A percentile compares a stretch with the other conserved stretches of the same genome.
Conservation (phyloP, 2,329 filamentous ascomycete genomes). For the Fusarium palustre region DNA sequence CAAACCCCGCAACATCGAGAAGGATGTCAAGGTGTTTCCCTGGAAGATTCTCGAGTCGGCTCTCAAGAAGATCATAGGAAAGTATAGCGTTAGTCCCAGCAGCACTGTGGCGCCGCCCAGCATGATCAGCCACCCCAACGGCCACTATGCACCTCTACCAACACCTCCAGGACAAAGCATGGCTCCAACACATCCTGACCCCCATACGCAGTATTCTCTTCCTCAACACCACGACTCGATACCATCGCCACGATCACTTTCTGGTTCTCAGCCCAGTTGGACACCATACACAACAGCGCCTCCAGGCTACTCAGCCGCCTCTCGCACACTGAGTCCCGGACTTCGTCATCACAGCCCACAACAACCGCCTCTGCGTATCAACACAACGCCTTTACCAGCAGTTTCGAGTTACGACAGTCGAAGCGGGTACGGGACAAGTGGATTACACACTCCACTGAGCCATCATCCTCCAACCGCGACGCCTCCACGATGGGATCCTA, state of each 20-base stretch:
- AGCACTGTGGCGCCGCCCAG: conserved; percentile 54
- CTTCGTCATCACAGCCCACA: conserved; percentile 53
- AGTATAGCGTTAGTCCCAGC: conserved; percentile 76
- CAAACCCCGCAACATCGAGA: conserved; percentile 97
- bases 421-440: conserved; percentile 54
- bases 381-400: conserved; percentile 54
- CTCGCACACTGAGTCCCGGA: conserved; percentile 58
- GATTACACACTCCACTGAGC: conserved; percentile 56
- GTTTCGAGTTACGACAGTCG: conserved; percentile 55
- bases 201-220: conserved; percentile 56
- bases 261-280: conserved; percentile 63
- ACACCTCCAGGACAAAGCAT: conserved; percentile 58
- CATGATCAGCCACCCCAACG: conserved; percentile 56
- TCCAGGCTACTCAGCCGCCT: conserved; percentile 49
- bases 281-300: conserved; percentile 56
- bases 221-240: conserved; percentile 62
- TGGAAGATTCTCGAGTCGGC: conserved; percentile 91
- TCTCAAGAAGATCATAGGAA: conserved; percentile 97
- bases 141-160: conserved; percentile 59
- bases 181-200: conserved; percentile 49
- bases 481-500: conserved; percentile 57
- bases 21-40: conserved; percentile 98
- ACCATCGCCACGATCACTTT: conserved; percentile 64
- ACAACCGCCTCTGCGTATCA: conserved; percentile 54
- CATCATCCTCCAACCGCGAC: conserved; percentile 54